phyloP scores from a whole-genome alignment of 768 basidiomycete species.

The Phaeotremella skinneri region DNA sequence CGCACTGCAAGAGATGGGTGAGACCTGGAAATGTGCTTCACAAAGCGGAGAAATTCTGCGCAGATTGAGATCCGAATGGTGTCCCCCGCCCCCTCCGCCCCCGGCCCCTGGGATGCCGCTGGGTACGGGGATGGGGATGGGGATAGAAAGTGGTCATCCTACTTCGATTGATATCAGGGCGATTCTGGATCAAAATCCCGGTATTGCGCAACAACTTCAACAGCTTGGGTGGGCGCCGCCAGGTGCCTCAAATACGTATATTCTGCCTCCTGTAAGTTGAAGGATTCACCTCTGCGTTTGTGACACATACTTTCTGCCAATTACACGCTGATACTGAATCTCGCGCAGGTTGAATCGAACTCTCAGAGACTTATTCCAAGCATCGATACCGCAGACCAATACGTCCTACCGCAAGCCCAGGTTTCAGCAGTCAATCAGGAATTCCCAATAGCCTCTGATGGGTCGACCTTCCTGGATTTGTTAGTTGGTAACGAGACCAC shows the following conservation, averaged over 20 bases:
- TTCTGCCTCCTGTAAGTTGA: not conserved
- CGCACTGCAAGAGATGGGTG: constrained; percentile 60
- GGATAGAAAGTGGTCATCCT: too few relatives aligned
- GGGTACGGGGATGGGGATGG: too few relatives aligned
- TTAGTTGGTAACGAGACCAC: not conserved
- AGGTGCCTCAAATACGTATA: not conserved
- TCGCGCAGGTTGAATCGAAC: too few relatives aligned
- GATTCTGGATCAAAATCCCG: not conserved
- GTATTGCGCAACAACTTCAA: not conserved
- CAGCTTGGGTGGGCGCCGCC: not conserved
- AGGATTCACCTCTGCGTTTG: too few relatives aligned
- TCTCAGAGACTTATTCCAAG: too few relatives aligned
- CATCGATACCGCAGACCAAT: too few relatives aligned
- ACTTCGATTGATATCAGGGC: not conserved
- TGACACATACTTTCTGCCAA: too few relatives aligned
- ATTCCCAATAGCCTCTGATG: too few relatives aligned
- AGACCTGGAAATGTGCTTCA: constrained; percentile 60
- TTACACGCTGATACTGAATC: too few relatives aligned
- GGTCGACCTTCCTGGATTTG: not conserved
- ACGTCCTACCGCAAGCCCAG: too few relatives aligned
- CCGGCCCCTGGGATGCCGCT: not conserved
- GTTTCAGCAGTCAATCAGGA: too few relatives aligned
- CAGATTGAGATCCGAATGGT: constrained; percentile 53
- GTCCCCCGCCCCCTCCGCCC: not conserved
- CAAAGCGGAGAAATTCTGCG: constrained; percentile 58